Evolutionary conservation across 768 basidiomycete genomes (phyloP), one percentile per base, ranked within the genome.

Genomic region (Lactarius indigo): DNA sequence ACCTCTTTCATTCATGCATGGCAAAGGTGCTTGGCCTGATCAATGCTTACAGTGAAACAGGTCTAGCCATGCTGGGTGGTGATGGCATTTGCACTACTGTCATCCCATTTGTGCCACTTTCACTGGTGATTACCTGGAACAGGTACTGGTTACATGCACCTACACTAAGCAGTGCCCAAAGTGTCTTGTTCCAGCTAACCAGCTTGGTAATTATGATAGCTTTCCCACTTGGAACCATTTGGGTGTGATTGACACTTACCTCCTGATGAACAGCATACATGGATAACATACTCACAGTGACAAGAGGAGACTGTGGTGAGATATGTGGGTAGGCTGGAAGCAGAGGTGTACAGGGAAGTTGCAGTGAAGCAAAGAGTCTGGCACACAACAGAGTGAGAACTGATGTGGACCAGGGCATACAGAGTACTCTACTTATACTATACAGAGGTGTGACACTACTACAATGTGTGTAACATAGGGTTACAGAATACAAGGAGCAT

Each of bases 1-100:
- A 64, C 30, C 59, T 71, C 17, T 71, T 62, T 33, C 70, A 71
- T 15, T 26, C 41, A 2, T 71, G 65, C 39, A 62, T 67, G 57
- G 42, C 5, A 18, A 44, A 44, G 42, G 8, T 44, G 2, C 42
- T 44, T 18, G 18, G 7, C 6, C 42, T 8, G 17, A 44, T 44
- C 18, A 2, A 1, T 1, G 18, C 18, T 1, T 20, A 20, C 20
- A 20, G 42, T 20, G 42, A 44, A 20, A 18, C 6, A 8, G 18
- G 42, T 7, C 42, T 44, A 20, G 6, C 42, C 4, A 44, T 44
- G 42, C 5, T 20, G 42, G 20, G 42, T 18, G 18, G 42, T 9
- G 42, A 44, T 44, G 42, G 42, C 7, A 44, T 20, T 8, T 44
- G 42, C 18, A 8, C 42, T 20, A 20, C 18, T 44, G 42, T 9